Evolutionary conservation across 75 land plant species (phyloP), one percentile per base, ranked within the genome.

Genomic region (Pseudotsuga menziesii): DNA sequence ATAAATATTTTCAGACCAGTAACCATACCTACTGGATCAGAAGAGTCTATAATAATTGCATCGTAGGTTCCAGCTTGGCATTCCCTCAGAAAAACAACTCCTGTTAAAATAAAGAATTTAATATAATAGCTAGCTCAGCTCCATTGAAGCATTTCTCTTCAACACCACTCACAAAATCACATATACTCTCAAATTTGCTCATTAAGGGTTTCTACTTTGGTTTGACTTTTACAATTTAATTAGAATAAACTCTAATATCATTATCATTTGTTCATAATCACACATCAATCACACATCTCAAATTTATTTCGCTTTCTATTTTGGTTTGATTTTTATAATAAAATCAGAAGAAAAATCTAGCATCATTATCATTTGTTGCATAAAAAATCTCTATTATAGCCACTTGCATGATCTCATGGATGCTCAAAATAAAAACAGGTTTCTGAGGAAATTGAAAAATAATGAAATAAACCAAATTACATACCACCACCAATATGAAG

Each of bases 1-100:
- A 63, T n/a, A 25, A 23, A 23, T 39, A 61, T 5, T 5, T 4
- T 22, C 32, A 29, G 32, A 29, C 32, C 32, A 29, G 32, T 0
- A 29, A 29, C 32, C 48, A 56, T 83, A 92, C 99, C 99, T 57
- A 97, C 89, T 4, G 99, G 99, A 75, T 97, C 99, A 74, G 99
- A 97, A 62, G 99, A 97, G 77, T 97, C 99, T 41, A 97, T 98
- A 44, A 97, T 94, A 52, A 97, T 76, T 57, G 95, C 98, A 89
- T 97, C 99, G 80, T 97, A 97, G 73, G 94, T 90, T 20, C 97
- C 99, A 75, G 84, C 92, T 2, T 82, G 79, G 74, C 78, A 94
- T 72, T 80, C 86, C 55, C 84, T 90, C 72, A 97, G 52, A 78
- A 97, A 97, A 12, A 93, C 90, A 70, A 90, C 99, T 22, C 99